Evolutionary conservation across 352 stramenopile species (phyloP).

Genomic region (Globisporangium ultimum): DNA sequence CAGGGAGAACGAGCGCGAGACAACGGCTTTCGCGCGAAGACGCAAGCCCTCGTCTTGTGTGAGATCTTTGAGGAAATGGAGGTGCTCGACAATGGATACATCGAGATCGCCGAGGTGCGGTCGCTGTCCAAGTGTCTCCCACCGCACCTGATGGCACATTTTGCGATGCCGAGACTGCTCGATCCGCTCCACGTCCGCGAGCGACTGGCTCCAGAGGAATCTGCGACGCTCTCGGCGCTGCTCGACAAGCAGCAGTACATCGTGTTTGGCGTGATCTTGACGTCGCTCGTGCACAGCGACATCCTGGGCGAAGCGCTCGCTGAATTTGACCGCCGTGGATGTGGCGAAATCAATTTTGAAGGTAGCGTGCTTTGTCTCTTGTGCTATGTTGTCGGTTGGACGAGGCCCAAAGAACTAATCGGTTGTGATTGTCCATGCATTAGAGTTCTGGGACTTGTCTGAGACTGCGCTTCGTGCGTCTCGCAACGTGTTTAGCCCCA

Average conservation of each 20-base stretch:
- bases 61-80: conserved; percentile 76
- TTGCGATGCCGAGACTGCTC: conserved; percentile 12
- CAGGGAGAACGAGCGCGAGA: background rate
- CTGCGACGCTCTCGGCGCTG: conserved; percentile 18
- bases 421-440: background rate
- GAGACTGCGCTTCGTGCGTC: conserved; percentile 32
- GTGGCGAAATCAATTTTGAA: conserved; percentile 56
- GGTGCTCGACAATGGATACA: conserved; percentile 46
- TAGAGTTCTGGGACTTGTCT: conserved; percentile 51
- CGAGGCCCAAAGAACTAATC: background rate
- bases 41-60: conserved; percentile 38
- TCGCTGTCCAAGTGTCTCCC: conserved; percentile 37
- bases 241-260: conserved; percentile 23
- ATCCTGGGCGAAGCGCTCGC: conserved; percentile 33
- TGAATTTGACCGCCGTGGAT: conserved; percentile 53
- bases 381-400: background rate
- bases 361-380: conserved; percentile 15
- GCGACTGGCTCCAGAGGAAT: conserved; percentile 14
- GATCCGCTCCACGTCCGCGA: conserved; percentile 18
- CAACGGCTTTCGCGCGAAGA: conserved; percentile 34
- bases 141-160: conserved; percentile 1
- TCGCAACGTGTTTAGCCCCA: conserved; percentile 18
- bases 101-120: conserved; percentile 67
- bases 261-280: conserved; percentile 23
- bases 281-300: conserved; percentile 42